Conservation (phyloP, 768 basidiomycete species). For the Suillus spraguei region DNA sequence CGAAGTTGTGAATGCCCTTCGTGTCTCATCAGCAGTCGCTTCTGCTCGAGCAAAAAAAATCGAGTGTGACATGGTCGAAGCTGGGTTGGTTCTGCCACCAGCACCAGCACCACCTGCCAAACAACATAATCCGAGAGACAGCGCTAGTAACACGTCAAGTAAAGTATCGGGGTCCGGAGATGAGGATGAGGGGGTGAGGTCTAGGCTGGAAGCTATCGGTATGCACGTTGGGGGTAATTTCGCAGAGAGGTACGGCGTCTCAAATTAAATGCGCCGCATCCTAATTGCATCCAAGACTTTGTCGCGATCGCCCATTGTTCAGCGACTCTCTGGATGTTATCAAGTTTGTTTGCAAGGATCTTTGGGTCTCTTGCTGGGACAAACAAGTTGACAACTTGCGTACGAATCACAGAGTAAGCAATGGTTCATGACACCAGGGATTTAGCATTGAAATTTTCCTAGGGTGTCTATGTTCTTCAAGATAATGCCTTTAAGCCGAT, state of each 20-base stretch:
- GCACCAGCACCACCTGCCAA: conserved; percentile 46
- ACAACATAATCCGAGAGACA: conserved; percentile 35
- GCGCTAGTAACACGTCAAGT: conserved; percentile 31
- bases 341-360: conserved; percentile 95
- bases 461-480: conserved; percentile 95
- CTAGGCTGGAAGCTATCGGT: conserved; percentile 81
- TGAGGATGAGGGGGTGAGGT: conserved; percentile 70
- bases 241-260: conserved; percentile 68
- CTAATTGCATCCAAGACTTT: conserved; percentile 52
- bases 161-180: conserved; percentile 36
- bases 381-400: conserved; percentile 96
- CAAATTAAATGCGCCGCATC: not conserved
- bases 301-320: conserved; percentile 74
- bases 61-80: conserved; percentile 79
- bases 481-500: conserved; percentile 91
- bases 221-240: conserved; percentile 86
- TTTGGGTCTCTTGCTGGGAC: conserved; percentile 92
- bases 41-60: conserved; percentile 63
- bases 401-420: conserved; percentile 86
- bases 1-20: conserved; percentile 74
- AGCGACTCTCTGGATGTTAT: conserved; percentile 85
- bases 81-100: conserved; percentile 66
- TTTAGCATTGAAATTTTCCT: not conserved
- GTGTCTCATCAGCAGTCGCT: conserved; percentile 74
- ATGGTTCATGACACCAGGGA: not conserved